Evolutionary conservation across 2,329 filamentous ascomycete species (phyloP), one percentile per base, ranked within the genome.

Genomic region (Incumbomyces lentus): DNA sequence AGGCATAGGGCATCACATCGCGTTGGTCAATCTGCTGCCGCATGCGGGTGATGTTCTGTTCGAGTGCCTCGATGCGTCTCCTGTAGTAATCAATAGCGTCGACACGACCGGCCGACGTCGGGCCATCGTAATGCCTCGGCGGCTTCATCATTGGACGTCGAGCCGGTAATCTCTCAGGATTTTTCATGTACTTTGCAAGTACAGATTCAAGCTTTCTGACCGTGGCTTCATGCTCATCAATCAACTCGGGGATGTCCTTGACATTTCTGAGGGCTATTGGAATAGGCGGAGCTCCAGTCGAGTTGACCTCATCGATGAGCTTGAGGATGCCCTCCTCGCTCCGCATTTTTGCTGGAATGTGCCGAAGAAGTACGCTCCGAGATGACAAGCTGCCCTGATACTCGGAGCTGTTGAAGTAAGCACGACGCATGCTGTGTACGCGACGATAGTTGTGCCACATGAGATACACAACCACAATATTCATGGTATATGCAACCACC

Each of bases 71-170:
- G 60, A 98, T 95, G 14, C 89, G 81, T 44, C 83, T 77, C 0
- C 88, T 93, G 45, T 94, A 72, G 59, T 95, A 96, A 52, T 95
- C 86, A 59, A 98, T 96, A 14, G 92, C 87, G 61, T 98, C 92
- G 3, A 96, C 77, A 61, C 88, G 90, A 54, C 85, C 78, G 12
- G 78, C 78, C 30, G 75, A 77, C 18, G 81, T 73, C 55, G 79
- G 81, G 1, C 79, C 75, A 47, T 78, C 79, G 58, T 95, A 86
- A 52, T 83, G 84, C 62, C 88, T 90, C 31, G 55, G 54, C 0
- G 86, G 85, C 37, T 76, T 79, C 70, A 89, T 93, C 40, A 76
- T 74, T 1, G 92, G 92, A 30, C 92, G 78, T 16, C 77, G 78
- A 0, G 83, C 58, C 0, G 92, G 92, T 0, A 96, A 72, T 51